Evolutionary conservation across 306 rosid genomes (phyloP).

Genomic region (Lathyrus aphaca): DNA sequence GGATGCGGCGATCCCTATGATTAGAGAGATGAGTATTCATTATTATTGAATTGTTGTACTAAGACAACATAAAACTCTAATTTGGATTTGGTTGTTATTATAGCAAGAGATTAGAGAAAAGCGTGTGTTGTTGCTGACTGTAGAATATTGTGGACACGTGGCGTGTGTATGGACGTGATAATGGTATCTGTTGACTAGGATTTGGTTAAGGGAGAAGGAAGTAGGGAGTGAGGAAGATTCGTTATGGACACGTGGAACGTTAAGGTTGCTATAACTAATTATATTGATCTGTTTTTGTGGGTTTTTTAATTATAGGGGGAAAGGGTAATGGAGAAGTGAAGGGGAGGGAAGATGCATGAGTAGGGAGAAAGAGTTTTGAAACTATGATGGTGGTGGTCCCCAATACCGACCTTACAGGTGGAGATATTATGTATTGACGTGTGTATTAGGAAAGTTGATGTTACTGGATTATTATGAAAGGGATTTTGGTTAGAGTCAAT

Average conservation of each 20-base stretch:
- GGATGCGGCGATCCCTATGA: constrained; percentile 60
- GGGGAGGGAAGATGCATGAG: neutral
- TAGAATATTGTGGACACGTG: constrained; percentile 46
- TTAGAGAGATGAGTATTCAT: neutral
- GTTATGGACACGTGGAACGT: constrained; percentile 46
- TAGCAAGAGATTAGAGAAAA: neutral
- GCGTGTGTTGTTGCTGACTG: constrained; percentile 12
- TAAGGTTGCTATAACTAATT: constrained; percentile 1
- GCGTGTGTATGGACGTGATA: neutral
- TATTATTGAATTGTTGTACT: constrained; percentile 17
- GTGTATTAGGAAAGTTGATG: constrained; percentile 3
- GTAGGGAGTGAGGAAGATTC: constrained; percentile 19
- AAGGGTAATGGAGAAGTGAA: no score
- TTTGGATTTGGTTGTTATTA: constrained; percentile 7
- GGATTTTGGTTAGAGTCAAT: no score
- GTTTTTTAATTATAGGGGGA: neutral
- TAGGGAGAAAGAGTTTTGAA: neutral
- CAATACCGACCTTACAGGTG: constrained; percentile 57
- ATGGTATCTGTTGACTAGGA: constrained; percentile 31
- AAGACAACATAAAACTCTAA: neutral
- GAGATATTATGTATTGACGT: constrained; percentile 32
- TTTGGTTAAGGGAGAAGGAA: neutral
- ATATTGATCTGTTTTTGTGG: neutral
- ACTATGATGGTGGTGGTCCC: constrained; percentile 48
- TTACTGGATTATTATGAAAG: no score